phyloP scores from a whole-genome alignment of 139 green algal genomes.

The Zygnema cylindricum region DNA sequence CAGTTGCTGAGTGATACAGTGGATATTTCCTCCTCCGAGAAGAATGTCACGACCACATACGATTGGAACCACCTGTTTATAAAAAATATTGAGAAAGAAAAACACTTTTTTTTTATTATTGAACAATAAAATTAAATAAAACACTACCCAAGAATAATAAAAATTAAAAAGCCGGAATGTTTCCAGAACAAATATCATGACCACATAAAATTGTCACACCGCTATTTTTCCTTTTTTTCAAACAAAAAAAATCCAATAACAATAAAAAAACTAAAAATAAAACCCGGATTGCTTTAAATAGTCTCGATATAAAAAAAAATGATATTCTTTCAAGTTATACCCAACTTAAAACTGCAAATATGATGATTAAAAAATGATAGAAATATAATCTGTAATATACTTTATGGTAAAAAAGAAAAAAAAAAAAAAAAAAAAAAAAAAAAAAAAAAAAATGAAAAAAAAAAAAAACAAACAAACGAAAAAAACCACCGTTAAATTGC shows the following conservation, averaged over 20 bases:
- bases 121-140: not conserved
- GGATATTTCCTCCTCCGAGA: slow-evolving; percentile 71
- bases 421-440: no score
- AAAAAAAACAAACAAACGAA: no score
- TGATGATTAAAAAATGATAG: no score
- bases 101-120: no score
- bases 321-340: no score
- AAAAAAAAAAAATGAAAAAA: no score
- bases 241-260: not conserved
- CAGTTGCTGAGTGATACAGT: slow-evolving; percentile 72
- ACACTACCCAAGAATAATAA: not conserved
- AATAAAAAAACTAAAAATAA: not conserved
- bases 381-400: no score
- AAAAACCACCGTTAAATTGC: not conserved
- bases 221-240: not conserved
- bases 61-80: slow-evolving; percentile 62
- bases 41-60: slow-evolving; percentile 59
- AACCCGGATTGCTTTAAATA: no score
- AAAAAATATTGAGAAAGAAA: no score
- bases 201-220: not conserved
- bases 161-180: not conserved
- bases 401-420: no score
- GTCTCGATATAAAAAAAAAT: no score
- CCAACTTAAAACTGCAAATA: no score
- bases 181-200: not conserved